Conservation (phyloP, 2,329 filamentous ascomycete genomes). For the Fusarium sp. region DNA sequence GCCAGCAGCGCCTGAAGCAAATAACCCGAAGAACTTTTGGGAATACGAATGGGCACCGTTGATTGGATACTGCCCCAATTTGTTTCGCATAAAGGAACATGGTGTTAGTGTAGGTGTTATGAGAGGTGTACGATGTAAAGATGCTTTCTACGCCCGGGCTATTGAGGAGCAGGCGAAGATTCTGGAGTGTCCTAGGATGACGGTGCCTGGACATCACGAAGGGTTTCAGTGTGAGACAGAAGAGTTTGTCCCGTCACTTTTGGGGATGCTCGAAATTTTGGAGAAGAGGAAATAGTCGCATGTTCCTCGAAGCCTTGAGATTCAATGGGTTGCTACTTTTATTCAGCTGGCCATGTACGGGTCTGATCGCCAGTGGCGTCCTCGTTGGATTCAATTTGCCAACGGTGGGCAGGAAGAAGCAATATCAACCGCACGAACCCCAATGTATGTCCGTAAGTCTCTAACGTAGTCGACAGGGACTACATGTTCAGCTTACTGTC, state of each 20-base stretch:
- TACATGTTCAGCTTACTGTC: neutral
- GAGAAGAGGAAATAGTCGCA: neutral
- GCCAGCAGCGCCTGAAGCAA: neutral
- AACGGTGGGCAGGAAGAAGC: neutral
- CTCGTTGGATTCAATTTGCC: rapidly evolving
- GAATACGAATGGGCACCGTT: neutral
- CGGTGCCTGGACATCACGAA: conserved; percentile 5
- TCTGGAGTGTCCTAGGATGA: neutral
- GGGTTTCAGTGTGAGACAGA: conserved; percentile 6
- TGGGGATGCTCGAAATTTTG: neutral
- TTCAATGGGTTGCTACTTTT: too few species aligned
- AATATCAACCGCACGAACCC: neutral
- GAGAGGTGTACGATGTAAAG: neutral
- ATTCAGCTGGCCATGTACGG: neutral
- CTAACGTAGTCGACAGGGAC: neutral
- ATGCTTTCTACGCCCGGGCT: neutral
- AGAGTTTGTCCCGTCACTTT: neutral
- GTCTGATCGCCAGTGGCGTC: too few species aligned
- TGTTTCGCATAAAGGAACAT: neutral
- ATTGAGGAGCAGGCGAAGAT: conserved; percentile 3
- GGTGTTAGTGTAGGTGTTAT: conserved; percentile 1
- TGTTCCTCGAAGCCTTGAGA: rapidly evolving
- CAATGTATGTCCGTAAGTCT: rapidly evolving
- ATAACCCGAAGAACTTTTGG: conserved; percentile 7
- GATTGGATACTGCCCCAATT: neutral